These are phyloP conservation scores for Colletotrichum sp. DNA, from an alignment of 2,329 filamentous ascomycete species.

Conservation along the genomic window DNA sequence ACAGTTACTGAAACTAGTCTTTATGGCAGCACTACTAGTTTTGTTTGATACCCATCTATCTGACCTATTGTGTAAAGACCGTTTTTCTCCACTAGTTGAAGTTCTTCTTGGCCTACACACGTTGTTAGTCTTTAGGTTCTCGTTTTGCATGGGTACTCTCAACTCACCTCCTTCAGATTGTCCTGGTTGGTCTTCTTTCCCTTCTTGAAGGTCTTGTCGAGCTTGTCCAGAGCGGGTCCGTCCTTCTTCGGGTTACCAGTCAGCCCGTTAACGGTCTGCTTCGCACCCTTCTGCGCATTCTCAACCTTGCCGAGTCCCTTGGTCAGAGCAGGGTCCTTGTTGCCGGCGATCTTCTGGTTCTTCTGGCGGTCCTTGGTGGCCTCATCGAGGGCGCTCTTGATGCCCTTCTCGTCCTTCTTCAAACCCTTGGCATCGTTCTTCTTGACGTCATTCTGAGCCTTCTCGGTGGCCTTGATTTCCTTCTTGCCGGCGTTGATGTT, in stretches of 20 bases:
- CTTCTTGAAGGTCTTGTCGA: slow-evolving; percentile 3
- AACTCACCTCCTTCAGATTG: slow-evolving; percentile 6
- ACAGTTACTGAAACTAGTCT: no score
- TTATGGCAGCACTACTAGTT: no score
- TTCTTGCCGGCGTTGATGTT: slow-evolving; percentile 9
- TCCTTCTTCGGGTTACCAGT: slow-evolving; percentile 11
- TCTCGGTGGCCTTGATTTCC: not conserved
- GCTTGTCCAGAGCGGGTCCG: not conserved
- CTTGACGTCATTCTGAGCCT: not conserved
- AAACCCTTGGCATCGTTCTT: not conserved
- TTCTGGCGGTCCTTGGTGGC: slow-evolving; percentile 3
- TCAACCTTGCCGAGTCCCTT: slow-evolving; percentile 8
- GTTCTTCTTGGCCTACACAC: slow-evolving; percentile 5
- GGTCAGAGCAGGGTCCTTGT: not conserved
- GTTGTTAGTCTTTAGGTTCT: not conserved
- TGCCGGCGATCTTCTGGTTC: slow-evolving; percentile 12
- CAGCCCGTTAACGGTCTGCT: not conserved
- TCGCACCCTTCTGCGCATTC: slow-evolving; percentile 1
- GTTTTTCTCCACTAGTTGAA: not conserved
- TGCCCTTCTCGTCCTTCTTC: slow-evolving; percentile 7
- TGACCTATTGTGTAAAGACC: no score
- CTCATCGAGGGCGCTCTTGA: not conserved
- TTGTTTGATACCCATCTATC: no score
- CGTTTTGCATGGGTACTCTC: not conserved
- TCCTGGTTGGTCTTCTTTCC: slow-evolving; percentile 5